Conservation (phyloP, 208 protist species). For the Acanthamoeba healyi region DNA sequence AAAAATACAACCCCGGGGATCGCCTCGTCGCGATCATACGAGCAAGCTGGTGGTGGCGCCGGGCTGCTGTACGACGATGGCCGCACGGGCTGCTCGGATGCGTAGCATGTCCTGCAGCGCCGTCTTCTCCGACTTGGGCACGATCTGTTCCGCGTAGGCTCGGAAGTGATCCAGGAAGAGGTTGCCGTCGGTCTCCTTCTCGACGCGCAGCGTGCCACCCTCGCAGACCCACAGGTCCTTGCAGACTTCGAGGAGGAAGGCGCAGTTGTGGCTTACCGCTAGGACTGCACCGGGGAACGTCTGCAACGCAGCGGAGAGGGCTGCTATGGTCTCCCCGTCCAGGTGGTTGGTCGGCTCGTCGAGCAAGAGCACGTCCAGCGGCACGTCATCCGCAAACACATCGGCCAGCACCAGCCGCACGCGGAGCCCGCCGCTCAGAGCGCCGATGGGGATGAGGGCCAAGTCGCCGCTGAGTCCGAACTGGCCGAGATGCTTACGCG, state of each 20-base stretch:
- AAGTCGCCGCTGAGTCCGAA: constrained; percentile 93
- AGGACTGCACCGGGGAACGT: constrained; percentile 82
- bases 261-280: constrained; percentile 80
- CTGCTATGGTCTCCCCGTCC: constrained; percentile 90
- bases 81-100: constrained; percentile 69
- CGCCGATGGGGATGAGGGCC: constrained; percentile 79
- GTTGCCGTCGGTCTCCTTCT: constrained; percentile 66
- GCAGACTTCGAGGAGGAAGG: constrained; percentile 79
- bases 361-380: constrained; percentile 95
- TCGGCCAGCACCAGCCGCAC: constrained; percentile 79
- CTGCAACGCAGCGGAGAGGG: constrained; percentile 69
- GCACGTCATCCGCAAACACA: constrained; percentile 84
- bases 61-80: constrained; percentile 73
- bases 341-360: constrained; percentile 99
- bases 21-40: too few relatives aligned
- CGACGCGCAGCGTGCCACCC: constrained; percentile 37
- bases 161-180: constrained; percentile 74
- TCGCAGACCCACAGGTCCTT: constrained; percentile 79
- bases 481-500: constrained; percentile 91
- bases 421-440: constrained; percentile 90
- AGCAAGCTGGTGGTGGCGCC: constrained; percentile 40
- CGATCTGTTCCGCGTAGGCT: constrained; percentile 71
- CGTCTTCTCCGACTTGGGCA: constrained; percentile 55
- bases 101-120: constrained; percentile 78
- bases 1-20: too few relatives aligned